Evolutionary conservation across 768 basidiomycete genomes (phyloP).

Genomic region (Amanita subjunquillea): DNA sequence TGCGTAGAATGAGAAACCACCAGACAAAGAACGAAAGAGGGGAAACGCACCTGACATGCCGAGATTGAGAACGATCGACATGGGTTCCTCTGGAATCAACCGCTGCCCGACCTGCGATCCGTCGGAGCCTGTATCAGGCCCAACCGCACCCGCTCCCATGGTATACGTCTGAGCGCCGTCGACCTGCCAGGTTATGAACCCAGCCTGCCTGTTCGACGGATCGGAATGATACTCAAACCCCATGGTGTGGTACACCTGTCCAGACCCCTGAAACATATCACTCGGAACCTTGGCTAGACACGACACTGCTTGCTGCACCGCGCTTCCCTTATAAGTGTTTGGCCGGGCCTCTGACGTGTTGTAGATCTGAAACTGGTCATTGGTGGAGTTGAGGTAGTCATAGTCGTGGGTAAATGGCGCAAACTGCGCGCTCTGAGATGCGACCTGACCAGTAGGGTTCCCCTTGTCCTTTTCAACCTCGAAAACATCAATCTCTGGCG

Average conservation of each 20-base stretch:
- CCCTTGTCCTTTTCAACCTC: constrained; percentile 64
- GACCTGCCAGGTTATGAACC: constrained; percentile 71
- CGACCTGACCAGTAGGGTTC: constrained; percentile 33
- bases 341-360: constrained; percentile 11
- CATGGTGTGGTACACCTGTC: constrained; percentile 35
- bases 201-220: constrained; percentile 38
- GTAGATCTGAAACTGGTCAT: constrained; percentile 23
- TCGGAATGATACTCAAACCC: constrained; percentile 74
- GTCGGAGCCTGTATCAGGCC: constrained; percentile 22
- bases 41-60: constrained; percentile 39
- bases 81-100: constrained; percentile 47
- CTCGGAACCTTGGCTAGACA: constrained; percentile 34
- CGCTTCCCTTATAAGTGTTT: constrained; percentile 38
- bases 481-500: constrained; percentile 78
- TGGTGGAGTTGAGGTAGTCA: constrained; percentile 20
- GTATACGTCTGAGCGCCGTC: constrained; percentile 39
- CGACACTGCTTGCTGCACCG: constrained; percentile 50
- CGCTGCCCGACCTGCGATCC: constrained; percentile 50
- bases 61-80: constrained; percentile 51
- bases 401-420: constrained; percentile 44
- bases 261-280: constrained; percentile 50
- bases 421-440: constrained; percentile 71
- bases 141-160: constrained; percentile 45
- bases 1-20: constrained; percentile 8
- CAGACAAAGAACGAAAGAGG: neutral